Conservation (phyloP, 2,329 filamentous ascomycete genomes). For the Stachybotrys echinatus region DNA sequence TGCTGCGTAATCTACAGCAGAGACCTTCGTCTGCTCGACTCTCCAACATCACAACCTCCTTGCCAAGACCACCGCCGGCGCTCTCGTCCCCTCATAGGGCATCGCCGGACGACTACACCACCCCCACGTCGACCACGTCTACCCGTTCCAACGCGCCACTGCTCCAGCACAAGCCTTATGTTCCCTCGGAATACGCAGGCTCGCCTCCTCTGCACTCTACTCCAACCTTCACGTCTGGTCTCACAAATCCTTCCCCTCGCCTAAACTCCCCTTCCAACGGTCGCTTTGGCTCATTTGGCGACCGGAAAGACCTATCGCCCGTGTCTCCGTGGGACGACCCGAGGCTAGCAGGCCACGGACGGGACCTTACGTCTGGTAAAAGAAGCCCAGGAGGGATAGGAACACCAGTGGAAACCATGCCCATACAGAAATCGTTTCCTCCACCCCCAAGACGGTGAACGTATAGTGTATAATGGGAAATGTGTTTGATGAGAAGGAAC, state of each 20-base stretch:
- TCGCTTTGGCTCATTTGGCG: slow-evolving; percentile 2
- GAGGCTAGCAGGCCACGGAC: slow-evolving; percentile 2
- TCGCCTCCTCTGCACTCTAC: slow-evolving; percentile 6
- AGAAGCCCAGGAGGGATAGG: slow-evolving; percentile 16
- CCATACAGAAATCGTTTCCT: slow-evolving; percentile 33
- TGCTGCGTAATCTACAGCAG: slow-evolving; percentile 4
- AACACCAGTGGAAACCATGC: slow-evolving; percentile 28
- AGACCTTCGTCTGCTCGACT: slow-evolving; percentile 7
- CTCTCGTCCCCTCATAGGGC: slow-evolving; percentile 7
- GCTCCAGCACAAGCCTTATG: slow-evolving; percentile 18
- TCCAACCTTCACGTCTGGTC: slow-evolving; percentile 14
- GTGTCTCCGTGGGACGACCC: slow-evolving; percentile 14
- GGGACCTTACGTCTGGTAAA: slow-evolving; percentile 11
- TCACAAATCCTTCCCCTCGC: slow-evolving; percentile 14
- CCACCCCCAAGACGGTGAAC: slow-evolving; percentile 23
- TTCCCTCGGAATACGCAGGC: slow-evolving; percentile 21
- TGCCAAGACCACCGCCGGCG: slow-evolving; percentile 13
- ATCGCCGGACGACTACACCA: slow-evolving; percentile 15
- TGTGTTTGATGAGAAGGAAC: too few species aligned
- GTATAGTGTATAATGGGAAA: too few species aligned
- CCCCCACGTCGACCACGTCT: slow-evolving; percentile 27
- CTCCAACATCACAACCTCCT: slow-evolving; percentile 11
- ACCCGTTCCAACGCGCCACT: slow-evolving; percentile 27
- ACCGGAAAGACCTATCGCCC: slow-evolving; percentile 1
- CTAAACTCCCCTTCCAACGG: slow-evolving; percentile 4